phyloP scores from a whole-genome alignment of 345 rosid genomes.

The Gossypioides kirkii region DNA sequence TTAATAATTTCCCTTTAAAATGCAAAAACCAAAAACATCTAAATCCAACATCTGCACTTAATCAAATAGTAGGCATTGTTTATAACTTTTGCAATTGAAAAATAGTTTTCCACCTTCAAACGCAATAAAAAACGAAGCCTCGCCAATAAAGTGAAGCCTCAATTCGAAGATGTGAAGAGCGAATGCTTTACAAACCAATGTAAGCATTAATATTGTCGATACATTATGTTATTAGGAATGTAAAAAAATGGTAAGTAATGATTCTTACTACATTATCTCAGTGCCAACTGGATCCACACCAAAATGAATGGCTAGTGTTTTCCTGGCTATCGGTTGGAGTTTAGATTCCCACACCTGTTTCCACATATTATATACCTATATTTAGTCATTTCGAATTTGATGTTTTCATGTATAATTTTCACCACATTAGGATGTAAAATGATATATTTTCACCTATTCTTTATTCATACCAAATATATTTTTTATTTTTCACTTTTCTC shows the following conservation, averaged over 20 bases:
- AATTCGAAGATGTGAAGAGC: neutral
- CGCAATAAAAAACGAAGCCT: no score
- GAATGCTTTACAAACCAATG: neutral
- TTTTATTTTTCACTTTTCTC: no score
- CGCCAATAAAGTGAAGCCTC: no score
- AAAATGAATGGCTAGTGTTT: conserved; percentile 45
- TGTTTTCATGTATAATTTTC: neutral
- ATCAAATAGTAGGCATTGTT: no score
- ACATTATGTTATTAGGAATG: neutral
- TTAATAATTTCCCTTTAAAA: no score
- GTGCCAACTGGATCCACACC: conserved; percentile 79
- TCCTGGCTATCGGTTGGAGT: conserved; percentile 45
- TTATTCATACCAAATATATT: no score
- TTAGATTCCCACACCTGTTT: conserved; percentile 70
- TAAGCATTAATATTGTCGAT: neutral
- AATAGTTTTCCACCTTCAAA: no score
- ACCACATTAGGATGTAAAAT: no score
- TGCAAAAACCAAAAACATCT: no score
- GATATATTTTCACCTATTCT: no score
- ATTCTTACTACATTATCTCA: conserved; percentile 58
- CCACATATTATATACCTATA: conserved; percentile 16
- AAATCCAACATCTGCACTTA: no score
- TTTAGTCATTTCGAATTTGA: neutral
- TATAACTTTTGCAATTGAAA: no score
- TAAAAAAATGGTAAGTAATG: neutral